Conservation (phyloP, 257 asterid genomes). For the Rauvolfia tetraphylla region DNA sequence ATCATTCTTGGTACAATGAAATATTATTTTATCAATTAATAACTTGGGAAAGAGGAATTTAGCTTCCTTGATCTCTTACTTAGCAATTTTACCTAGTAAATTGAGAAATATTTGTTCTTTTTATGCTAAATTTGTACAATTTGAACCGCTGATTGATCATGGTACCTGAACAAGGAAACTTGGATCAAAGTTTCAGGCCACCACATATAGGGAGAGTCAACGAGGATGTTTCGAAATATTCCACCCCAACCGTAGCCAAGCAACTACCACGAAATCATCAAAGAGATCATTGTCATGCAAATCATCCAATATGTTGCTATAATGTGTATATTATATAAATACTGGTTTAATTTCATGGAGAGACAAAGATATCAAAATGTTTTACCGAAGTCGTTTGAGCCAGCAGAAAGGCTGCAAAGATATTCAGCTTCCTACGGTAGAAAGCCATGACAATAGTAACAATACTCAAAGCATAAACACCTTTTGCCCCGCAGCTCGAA, state of each 20-base stretch:
- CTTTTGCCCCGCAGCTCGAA: slow-evolving; percentile 48
- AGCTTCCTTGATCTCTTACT: too few relatives aligned
- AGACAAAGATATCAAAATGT: background rate
- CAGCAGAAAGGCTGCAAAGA: slow-evolving; percentile 44
- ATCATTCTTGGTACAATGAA: too few relatives aligned
- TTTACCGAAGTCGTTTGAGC: slow-evolving; percentile 65
- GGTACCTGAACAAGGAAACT: slow-evolving; percentile 61
- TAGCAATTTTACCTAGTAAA: too few relatives aligned
- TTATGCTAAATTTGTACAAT: too few relatives aligned
- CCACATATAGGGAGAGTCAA: slow-evolving; percentile 77
- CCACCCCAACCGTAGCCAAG: slow-evolving; percentile 89
- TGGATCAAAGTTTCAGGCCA: slow-evolving; percentile 61
- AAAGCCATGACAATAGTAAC: slow-evolving; percentile 47
- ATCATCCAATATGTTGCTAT: too few relatives aligned
- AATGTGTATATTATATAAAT: too few relatives aligned
- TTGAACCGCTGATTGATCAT: too few relatives aligned
- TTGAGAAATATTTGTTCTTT: too few relatives aligned
- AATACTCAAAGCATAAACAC: slow-evolving; percentile 53
- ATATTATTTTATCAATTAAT: too few relatives aligned
- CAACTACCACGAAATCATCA: slow-evolving; percentile 36
- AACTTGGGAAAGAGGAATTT: too few relatives aligned
- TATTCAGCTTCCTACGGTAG: slow-evolving; percentile 44
- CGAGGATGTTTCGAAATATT: slow-evolving; percentile 39
- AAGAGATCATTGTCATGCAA: background rate
- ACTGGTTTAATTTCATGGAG: background rate